Conservation (phyloP, 345 rosid genomes). For the Rhodomyrtus tomentosa region DNA sequence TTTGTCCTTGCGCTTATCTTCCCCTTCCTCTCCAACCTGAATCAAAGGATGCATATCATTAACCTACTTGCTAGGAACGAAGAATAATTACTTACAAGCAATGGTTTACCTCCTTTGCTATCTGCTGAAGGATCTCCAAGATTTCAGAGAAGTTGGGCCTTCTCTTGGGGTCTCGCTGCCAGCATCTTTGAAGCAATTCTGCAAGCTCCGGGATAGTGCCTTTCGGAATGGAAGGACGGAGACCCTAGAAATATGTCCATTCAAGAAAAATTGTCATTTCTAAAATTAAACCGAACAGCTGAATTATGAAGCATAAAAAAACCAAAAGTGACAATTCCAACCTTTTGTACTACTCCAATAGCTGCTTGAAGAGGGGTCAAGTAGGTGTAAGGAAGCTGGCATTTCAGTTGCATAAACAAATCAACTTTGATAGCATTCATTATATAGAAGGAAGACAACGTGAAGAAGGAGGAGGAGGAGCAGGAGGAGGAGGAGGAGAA, state of each 20-base stretch:
- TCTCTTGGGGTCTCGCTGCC: constrained; percentile 72
- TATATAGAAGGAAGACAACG: neutral
- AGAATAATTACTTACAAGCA: neutral
- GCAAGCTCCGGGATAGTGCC: constrained; percentile 56
- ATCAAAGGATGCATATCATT: neutral
- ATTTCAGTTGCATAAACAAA: neutral
- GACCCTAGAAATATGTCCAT: constrained; percentile 26
- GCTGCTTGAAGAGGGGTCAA: constrained; percentile 91
- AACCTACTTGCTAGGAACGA: neutral
- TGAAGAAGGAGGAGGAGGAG: neutral
- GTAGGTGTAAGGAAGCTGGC: constrained; percentile 68
- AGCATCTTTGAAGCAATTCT: constrained; percentile 79
- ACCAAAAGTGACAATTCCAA: constrained; percentile 1
- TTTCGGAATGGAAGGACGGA: constrained; percentile 79
- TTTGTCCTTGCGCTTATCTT: constrained; percentile 33
- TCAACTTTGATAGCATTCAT: neutral
- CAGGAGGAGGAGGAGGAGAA: no score
- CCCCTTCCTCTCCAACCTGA: constrained; percentile 50
- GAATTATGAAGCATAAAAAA: neutral
- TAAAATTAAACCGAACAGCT: neutral
- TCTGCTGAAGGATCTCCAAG: constrained; percentile 46
- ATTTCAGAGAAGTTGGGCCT: constrained; percentile 81
- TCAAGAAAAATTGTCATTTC: neutral
- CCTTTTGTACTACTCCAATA: constrained; percentile 91
- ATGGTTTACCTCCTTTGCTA: constrained; percentile 51